These are phyloP conservation scores for Amanita pallidorosea DNA, from an alignment of 768 basidiomycete species.

Conservation along the genomic window DNA sequence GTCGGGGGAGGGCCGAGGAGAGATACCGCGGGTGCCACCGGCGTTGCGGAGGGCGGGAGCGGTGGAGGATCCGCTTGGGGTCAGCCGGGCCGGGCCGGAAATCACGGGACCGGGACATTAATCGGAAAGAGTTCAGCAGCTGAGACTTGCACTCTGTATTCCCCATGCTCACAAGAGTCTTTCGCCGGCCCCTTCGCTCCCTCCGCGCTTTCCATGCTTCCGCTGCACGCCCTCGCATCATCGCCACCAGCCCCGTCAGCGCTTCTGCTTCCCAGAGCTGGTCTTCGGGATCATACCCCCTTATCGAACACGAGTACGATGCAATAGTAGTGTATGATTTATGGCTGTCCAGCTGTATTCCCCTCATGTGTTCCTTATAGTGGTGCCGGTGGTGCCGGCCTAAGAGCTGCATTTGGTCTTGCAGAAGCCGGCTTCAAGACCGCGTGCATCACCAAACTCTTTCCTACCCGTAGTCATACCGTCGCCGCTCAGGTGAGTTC, in stretches of 20 bases:
- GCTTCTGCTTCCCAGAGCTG: slow-evolving; percentile 45
- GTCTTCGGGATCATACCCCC: slow-evolving; percentile 84
- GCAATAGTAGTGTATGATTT: slow-evolving; percentile 91
- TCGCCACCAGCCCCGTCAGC: slow-evolving; percentile 64
- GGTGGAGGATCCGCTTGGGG: slow-evolving; percentile 12
- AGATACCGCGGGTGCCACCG: slow-evolving; percentile 43
- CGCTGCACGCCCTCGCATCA: slow-evolving; percentile 44
- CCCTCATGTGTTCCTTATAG: slow-evolving; percentile 25
- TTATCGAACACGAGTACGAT: slow-evolving; percentile 99
- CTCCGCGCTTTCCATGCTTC: slow-evolving; percentile 61
- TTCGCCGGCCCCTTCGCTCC: slow-evolving; percentile 37
- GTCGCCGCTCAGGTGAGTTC: slow-evolving; percentile 84
- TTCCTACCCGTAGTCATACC: slow-evolving; percentile 97
- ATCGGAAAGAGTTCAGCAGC: background rate
- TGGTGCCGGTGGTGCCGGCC: slow-evolving; percentile 95
- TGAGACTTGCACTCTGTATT: background rate
- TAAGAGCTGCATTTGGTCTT: slow-evolving; percentile 96
- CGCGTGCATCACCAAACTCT: slow-evolving; percentile 97
- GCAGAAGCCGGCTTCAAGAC: slow-evolving; percentile 98
- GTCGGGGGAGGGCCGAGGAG: slow-evolving; percentile 22
- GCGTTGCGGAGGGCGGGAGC: slow-evolving; percentile 28
- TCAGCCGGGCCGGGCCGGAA: slow-evolving; percentile 1
- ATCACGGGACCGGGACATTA: slow-evolving; percentile 4
- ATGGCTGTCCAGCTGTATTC: background rate
- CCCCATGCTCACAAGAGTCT: slow-evolving; percentile 39